Evolutionary conservation across 805 yeast species (phyloP).

Genomic region (Kuraishia ogatae): DNA sequence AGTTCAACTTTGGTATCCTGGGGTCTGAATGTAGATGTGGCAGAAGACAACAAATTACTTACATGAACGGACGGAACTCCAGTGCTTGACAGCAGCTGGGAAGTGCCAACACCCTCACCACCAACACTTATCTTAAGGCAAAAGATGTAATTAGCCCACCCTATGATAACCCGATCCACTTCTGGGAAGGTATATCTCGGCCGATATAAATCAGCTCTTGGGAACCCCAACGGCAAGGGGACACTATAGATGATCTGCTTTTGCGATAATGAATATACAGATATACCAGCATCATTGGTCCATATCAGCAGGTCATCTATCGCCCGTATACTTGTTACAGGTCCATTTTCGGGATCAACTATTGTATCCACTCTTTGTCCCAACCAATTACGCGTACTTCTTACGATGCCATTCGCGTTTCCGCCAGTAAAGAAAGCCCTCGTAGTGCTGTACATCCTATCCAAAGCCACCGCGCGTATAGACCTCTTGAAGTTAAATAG

Average conservation of each 20-base stretch:
- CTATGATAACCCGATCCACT: constrained; percentile 57
- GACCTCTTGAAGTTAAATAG: constrained; percentile 86
- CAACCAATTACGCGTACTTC: constrained; percentile 79
- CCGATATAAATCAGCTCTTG: constrained; percentile 73
- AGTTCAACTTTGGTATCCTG: constrained; percentile 35
- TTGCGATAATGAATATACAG: constrained; percentile 21
- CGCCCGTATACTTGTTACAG: constrained; percentile 60
- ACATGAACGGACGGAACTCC: too few species aligned
- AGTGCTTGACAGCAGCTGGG: not conserved
- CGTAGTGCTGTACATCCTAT: constrained; percentile 52
- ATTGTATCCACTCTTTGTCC: constrained; percentile 68
- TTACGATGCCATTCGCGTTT: constrained; percentile 71
- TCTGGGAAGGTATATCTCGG: constrained; percentile 68
- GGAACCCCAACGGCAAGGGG: constrained; percentile 45
- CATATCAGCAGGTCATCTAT: constrained; percentile 65
- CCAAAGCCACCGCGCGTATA: constrained; percentile 77
- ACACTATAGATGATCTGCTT: constrained; percentile 22
- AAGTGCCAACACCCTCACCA: not conserved
- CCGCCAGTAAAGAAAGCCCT: constrained; percentile 82
- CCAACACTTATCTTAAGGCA: constrained; percentile 35
- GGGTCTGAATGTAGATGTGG: constrained; percentile 41
- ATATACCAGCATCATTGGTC: constrained; percentile 79
- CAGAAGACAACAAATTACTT: constrained; percentile 40
- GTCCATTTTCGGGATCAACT: constrained; percentile 53
- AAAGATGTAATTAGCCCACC: constrained; percentile 83